These are phyloP conservation scores for Trichoderma sp. DNA, from an alignment of 2,329 filamentous ascomycete genomes.

Conservation along the genomic window DNA sequence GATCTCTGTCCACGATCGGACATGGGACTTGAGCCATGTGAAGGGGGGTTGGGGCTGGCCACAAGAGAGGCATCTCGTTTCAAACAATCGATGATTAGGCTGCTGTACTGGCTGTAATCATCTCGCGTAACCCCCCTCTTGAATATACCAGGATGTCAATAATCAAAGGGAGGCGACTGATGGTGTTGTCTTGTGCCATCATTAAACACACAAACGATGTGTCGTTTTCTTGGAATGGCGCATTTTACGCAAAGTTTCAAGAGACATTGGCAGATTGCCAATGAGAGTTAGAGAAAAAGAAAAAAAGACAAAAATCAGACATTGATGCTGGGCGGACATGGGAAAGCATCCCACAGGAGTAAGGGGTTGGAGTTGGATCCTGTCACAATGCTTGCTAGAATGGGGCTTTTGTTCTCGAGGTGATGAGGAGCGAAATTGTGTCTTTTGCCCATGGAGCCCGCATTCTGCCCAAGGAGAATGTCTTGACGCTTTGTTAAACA, in stretches of 20 bases:
- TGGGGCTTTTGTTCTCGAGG: neutral
- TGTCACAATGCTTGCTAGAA: neutral
- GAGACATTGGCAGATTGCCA: neutral
- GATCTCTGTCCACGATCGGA: neutral
- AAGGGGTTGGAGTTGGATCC: neutral
- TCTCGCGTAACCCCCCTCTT: neutral
- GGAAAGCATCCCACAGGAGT: neutral
- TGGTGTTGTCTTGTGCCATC: neutral
- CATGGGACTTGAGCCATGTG: neutral
- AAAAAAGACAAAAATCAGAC: neutral
- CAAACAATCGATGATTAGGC: neutral
- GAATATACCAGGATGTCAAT: neutral
- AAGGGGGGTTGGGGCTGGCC: neutral
- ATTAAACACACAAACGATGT: neutral
- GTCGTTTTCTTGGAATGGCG: neutral
- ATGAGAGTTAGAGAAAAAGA: neutral
- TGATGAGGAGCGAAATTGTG: neutral
- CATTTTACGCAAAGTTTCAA: neutral
- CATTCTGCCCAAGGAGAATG: neutral
- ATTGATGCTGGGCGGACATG: neutral
- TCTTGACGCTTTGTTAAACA: neutral
- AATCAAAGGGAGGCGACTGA: neutral
- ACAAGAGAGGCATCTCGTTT: neutral
- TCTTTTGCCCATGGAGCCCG: neutral
- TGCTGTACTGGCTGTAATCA: neutral